phyloP scores from a whole-genome alignment of 2,329 filamentous ascomycete species.

The Arthroderma sp. region DNA sequence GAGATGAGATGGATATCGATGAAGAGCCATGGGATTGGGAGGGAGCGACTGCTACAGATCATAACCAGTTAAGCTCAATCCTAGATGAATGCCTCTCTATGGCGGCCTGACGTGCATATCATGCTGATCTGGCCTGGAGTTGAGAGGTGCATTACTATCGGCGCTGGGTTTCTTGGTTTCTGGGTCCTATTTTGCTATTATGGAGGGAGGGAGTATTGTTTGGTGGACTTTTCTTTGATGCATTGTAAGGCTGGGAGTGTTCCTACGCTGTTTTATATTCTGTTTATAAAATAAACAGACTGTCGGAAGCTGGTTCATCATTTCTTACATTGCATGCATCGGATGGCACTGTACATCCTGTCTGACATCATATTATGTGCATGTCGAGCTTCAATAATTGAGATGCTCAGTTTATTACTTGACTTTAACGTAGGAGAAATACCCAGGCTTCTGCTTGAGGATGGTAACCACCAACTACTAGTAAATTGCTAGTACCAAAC shows the following conservation, averaged over 20 bases:
- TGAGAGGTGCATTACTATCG: constrained; percentile 1
- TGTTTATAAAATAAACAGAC: neutral
- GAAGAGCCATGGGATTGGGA: constrained; percentile 30
- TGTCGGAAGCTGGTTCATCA: no score
- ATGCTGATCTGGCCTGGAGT: neutral
- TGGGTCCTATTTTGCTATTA: neutral
- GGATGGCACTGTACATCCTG: no score
- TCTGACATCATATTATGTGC: no score
- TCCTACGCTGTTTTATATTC: neutral
- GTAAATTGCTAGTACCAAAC: no score
- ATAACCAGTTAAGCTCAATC: constrained; percentile 28
- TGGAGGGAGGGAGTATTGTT: neutral
- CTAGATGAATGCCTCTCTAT: constrained; percentile 34
- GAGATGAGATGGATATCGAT: constrained; percentile 33
- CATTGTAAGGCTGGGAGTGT: neutral
- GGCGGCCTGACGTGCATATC: constrained; percentile 24
- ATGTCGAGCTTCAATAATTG: no score
- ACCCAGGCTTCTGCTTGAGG: no score
- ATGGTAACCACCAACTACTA: no score
- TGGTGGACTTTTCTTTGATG: neutral
- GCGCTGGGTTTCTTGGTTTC: neutral
- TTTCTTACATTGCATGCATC: no score
- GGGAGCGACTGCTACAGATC: constrained; percentile 25
- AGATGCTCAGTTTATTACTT: no score
- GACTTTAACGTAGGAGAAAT: no score